Base-by-base conservation (phyloP, 1,139 yeast genomes). In the Diutina siamensis region DNA sequence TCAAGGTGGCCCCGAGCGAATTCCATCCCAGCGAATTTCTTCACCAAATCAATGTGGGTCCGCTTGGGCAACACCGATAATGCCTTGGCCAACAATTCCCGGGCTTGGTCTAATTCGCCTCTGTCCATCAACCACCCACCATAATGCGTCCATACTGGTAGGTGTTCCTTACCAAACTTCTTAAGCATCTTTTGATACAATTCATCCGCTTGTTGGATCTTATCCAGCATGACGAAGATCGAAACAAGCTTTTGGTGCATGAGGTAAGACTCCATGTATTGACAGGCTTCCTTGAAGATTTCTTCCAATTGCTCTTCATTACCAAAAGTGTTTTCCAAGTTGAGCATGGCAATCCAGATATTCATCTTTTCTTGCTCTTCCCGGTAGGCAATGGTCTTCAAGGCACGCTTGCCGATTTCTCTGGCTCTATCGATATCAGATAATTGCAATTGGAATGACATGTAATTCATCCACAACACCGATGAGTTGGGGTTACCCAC, bases 391-490 rank as follows among this genome's bases (percentile, higher is more conserved):
- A 92, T 92, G 9, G 94, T 83, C 67, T 85, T 86, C 57, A 92
- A 73, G 3, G 97, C 98, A 52, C 98, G 78, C 57, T 83, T 85
- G 44, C 86, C 97, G 54, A 92, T 78, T 61, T 86, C 95, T 55
- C 98, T 79, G 12, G 97, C 97, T 64, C 84, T 87, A 47, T 89
- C 97, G 49, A 88, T 70, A 61, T 92, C 98, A 68, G 95, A 84
- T 53, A 92, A 72, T 63, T 89, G 96, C 53, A 92, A 73, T 65
- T 88, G 95, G 83, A 89, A 92, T 2, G 97, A 92, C 97, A 94
- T 92, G 64, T 85, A 92, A 64, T 89, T 87, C 87, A 92, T 89
- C 98, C 98, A 92, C 53, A 88, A 67, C 45, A 89, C 77, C 1
- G 98, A 89, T 2, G 96, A 86, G 67, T 87, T 84, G 47, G 98